Evolutionary conservation across 169 alveolate genomes (phyloP).

Genomic region (Plasmodium billcollinsi): DNA sequence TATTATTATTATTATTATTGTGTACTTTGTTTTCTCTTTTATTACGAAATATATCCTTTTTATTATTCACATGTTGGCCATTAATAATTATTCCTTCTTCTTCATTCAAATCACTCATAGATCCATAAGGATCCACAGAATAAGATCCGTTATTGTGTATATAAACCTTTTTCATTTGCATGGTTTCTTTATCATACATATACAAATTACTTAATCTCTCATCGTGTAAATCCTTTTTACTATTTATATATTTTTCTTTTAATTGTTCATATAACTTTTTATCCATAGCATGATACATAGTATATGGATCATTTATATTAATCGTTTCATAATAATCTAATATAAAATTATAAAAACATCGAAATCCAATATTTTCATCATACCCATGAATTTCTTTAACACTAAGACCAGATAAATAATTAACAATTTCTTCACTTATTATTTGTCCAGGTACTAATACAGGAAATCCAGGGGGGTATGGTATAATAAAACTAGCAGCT

Average conservation of each 20-base stretch:
- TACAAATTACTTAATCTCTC: conserved; percentile 20
- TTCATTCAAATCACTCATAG: conserved; percentile 4
- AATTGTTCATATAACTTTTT: conserved; percentile 29
- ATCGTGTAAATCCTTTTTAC: neutral
- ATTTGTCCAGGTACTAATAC: conserved; percentile 83
- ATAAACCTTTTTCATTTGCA: conserved; percentile 37
- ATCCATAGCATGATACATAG: conserved; percentile 31
- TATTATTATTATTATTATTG: too few relatives aligned
- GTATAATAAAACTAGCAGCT: conserved; percentile 80
- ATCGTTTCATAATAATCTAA: conserved; percentile 41
- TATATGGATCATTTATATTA: conserved; percentile 35
- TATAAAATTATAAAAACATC: conserved; percentile 69
- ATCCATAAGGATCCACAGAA: too few relatives aligned
- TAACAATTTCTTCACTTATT: conserved; percentile 73
- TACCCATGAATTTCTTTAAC: conserved; percentile 82
- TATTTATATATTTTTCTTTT: conserved; percentile 26
- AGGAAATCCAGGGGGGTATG: conserved; percentile 83
- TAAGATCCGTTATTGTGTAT: conserved; percentile 1
- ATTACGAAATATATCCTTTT: neutral
- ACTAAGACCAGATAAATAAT: conserved; percentile 75
- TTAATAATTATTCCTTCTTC: conserved; percentile 15
- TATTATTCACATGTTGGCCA: neutral
- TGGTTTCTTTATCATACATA: conserved; percentile 43
- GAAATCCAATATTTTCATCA: conserved; percentile 72
- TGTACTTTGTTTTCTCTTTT: too few relatives aligned